phyloP scores from a whole-genome alignment of 306 rosid species.

The Cucurbita argyrosperma region DNA sequence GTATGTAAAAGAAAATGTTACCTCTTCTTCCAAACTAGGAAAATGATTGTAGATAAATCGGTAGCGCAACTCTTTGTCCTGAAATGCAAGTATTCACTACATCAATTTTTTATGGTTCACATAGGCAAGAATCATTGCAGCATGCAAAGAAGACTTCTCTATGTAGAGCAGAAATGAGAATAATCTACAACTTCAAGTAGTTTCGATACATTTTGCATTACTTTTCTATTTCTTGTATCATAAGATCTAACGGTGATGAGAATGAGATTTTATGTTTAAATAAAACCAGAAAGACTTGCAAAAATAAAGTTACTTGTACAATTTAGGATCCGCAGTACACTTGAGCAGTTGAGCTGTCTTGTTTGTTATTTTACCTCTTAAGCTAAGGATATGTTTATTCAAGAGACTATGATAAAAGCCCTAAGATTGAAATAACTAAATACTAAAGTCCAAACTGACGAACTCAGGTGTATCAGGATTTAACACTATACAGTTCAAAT shows the following conservation, averaged over 20 bases:
- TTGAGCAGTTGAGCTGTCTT: not conserved
- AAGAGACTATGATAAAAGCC: not conserved
- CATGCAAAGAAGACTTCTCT: not conserved
- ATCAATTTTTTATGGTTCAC: not conserved
- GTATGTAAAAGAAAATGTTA: slow-evolving; percentile 31
- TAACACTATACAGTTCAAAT: not conserved
- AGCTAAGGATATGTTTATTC: not conserved
- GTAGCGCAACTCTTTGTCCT: slow-evolving; percentile 90
- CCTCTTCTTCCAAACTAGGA: slow-evolving; percentile 93
- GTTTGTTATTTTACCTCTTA: not conserved
- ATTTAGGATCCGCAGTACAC: not conserved
- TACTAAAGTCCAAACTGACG: not conserved
- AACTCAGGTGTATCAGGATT: not conserved
- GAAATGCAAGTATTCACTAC: slow-evolving; percentile 13
- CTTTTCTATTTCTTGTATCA: not conserved
- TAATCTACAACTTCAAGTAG: not conserved
- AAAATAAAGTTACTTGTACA: not conserved
- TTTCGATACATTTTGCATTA: not conserved
- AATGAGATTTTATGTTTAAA: not conserved
- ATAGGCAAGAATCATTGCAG: not conserved
- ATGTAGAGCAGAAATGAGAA: not conserved
- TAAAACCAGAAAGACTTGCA: not conserved
- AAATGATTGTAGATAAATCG: slow-evolving; percentile 97
- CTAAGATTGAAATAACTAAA: not conserved
- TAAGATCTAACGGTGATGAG: not conserved